Evolutionary conservation across 2,329 filamentous ascomycete species (phyloP).

Genomic region (Purpureocillium lavendulum): DNA sequence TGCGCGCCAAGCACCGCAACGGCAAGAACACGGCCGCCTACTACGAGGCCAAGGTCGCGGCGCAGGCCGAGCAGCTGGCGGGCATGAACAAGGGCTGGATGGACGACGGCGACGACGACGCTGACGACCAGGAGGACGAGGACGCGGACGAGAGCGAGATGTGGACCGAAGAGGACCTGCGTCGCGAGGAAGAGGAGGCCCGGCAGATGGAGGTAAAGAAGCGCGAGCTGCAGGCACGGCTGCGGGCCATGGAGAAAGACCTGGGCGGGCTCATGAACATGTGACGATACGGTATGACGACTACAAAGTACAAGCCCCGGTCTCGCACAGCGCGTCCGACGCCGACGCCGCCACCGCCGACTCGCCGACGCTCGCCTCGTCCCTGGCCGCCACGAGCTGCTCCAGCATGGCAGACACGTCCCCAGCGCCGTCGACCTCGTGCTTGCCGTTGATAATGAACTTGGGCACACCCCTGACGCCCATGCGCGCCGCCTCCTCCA

Average conservation of each 20-base stretch:
- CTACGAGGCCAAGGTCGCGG: constrained; percentile 71
- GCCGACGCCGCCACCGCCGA: too few relatives aligned
- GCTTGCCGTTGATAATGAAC: constrained; percentile 62
- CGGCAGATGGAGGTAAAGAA: constrained; percentile 48
- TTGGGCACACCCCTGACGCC: constrained; percentile 62
- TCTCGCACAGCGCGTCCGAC: background rate
- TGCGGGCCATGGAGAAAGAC: constrained; percentile 48
- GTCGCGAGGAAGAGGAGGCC: constrained; percentile 59
- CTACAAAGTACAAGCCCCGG: too few relatives aligned
- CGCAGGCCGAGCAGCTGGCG: constrained; percentile 66
- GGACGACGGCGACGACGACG: constrained; percentile 46
- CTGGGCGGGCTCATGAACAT: constrained; percentile 45
- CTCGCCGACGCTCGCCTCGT: constrained; percentile 2
- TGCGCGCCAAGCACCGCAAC: constrained; percentile 64
- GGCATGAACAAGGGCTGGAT: constrained; percentile 60
- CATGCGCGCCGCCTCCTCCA: constrained; percentile 39
- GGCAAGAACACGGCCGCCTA: constrained; percentile 67
- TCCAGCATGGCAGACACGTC: constrained; percentile 59
- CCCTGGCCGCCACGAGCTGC: constrained; percentile 48
- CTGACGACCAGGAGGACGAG: constrained; percentile 41
- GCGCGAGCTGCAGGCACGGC: constrained; percentile 42
- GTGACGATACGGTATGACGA: constrained; percentile 23
- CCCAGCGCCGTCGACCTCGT: constrained; percentile 63
- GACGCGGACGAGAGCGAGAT: constrained; percentile 37
- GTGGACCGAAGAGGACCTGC: constrained; percentile 61